Evolutionary conservation across 371 early-diverging fungal genomes (phyloP), one percentile per base, ranked within the genome.

Genomic region (Actinomortierella ambigua): DNA sequence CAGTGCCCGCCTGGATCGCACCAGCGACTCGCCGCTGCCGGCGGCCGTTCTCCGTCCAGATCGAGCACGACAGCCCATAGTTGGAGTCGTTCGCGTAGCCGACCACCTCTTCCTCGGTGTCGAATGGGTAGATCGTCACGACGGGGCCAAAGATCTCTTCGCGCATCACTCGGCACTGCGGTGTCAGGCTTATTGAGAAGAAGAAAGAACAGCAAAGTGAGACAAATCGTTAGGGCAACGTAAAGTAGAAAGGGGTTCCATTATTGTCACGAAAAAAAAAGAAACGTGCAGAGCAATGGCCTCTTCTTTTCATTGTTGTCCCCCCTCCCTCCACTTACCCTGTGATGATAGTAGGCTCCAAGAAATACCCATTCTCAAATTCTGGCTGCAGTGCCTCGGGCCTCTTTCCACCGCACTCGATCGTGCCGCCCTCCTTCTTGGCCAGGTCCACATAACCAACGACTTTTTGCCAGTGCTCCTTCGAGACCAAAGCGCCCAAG

Each of bases 71-170:
- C 17, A 96, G 82, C 2, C 95, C 96, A 63, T 95, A 95, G 17
- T 81, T 69, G 0, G 85, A 86, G 26, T 76, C 78, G 66, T 96
- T 96, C 15, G 92, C 90, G 22, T 82, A 76, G 18, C 61, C 52
- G 5, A 96, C 66, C 0, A 82, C 96, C 54, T 92, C 89, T 2
- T 86, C 86, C 34, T 88, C 84, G 2, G 82, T 80, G 29, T 85
- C 82, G 63, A 93, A 96, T 0, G 91, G 89, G 18, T 81, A 68
- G 18, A 96, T 75, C 24, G 89, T 83, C n/a, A 95, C 87, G 0
- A 91, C 88, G 13, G 93, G 92, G 0, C 90, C 94, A 82, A 95
- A 96, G 11, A 95, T 92, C 67, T 95, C 95, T 62, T 94, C 93
- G n/a, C 82, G 85, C 40, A 88, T 85, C 23, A 89, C 70, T 9